A percentile compares a stretch with the other conserved stretches of the same genome.
Evolutionary conservation across 2,329 filamentous ascomycete species (phyloP).

Genomic region (Aureobasidium sp.): DNA sequence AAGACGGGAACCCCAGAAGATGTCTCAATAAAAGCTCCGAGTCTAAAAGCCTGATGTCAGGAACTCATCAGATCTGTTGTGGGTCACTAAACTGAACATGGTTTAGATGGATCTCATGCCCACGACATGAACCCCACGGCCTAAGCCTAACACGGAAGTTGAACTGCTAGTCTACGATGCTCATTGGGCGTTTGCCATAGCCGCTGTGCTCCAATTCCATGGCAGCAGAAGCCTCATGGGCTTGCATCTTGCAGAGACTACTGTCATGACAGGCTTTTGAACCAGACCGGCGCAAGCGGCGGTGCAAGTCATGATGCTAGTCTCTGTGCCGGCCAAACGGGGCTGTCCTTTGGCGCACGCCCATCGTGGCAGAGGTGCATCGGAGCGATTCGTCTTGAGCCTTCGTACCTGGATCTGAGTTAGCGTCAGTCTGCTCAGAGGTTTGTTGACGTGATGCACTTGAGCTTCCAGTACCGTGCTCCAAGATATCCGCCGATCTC

Average conservation of each 20-base stretch:
- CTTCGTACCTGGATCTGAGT: constrained; percentile 3
- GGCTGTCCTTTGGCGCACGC: constrained; percentile 5
- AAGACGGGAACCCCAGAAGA: constrained; percentile 10
- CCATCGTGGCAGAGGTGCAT: constrained; percentile 6
- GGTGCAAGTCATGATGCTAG: constrained; percentile 5
- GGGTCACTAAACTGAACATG: constrained; percentile 6
- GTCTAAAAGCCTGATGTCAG: constrained; percentile 7
- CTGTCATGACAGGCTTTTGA: constrained; percentile 1
- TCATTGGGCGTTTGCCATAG: constrained; percentile 4
- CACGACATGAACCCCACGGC: constrained; percentile 7
- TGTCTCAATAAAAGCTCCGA: constrained; percentile 9
- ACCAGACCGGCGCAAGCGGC: neutral
- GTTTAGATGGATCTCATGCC: constrained; percentile 7
- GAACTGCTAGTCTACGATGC: neutral
- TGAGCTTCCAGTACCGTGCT: constrained; percentile 10
- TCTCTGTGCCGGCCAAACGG: constrained; percentile 5
- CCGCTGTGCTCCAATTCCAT: constrained; percentile 2
- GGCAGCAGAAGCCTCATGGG: neutral
- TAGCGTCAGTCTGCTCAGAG: constrained; percentile 2
- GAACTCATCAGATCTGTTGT: constrained; percentile 2
- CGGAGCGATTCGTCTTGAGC: constrained; percentile 7
- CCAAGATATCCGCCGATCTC: constrained; percentile 9
- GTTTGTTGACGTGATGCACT: constrained; percentile 10
- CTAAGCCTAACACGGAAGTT: constrained; percentile 7
- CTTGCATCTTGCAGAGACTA: neutral